Conservation (phyloP, 202 grass and related monocot species). For the Carex arenaria region DNA sequence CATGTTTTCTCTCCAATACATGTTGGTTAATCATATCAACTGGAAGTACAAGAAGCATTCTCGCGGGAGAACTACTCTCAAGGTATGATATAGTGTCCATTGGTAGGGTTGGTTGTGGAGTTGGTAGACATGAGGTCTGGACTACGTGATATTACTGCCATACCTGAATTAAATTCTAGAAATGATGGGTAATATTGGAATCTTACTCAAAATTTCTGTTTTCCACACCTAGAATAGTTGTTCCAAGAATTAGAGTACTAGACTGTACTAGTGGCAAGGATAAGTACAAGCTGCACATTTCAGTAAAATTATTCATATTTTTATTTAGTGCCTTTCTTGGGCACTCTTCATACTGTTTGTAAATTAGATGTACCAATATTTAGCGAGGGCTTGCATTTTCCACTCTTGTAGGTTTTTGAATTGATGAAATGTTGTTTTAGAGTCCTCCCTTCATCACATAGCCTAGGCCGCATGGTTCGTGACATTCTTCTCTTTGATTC, state of each 20-base stretch:
- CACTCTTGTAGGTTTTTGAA: constrained; percentile 61
- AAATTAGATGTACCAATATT: not conserved
- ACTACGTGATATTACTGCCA: not conserved
- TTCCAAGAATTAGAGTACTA: not conserved
- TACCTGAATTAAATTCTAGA: not conserved
- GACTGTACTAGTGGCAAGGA: not conserved
- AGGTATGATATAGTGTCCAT: constrained; percentile 32
- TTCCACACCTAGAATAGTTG: not conserved
- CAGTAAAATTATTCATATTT: not conserved
- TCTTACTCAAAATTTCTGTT: not conserved
- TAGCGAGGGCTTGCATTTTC: not conserved
- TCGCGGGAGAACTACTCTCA: constrained; percentile 59
- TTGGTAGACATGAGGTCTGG: not conserved
- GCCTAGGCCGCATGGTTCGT: constrained; percentile 54
- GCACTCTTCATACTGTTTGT: not conserved
- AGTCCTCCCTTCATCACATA: constrained; percentile 36
- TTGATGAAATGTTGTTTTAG: constrained; percentile 70
- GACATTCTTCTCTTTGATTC: constrained; percentile 78
- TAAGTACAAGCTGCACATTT: not conserved
- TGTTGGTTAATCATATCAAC: constrained; percentile 85
- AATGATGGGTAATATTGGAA: not conserved
- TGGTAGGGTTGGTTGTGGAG: not conserved
- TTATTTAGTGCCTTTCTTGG: not conserved
- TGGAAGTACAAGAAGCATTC: constrained; percentile 75
- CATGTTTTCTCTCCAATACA: constrained; percentile 70